phyloP scores from a whole-genome alignment of 2,329 filamentous ascomycete species.

The Colletotrichum melonis region DNA sequence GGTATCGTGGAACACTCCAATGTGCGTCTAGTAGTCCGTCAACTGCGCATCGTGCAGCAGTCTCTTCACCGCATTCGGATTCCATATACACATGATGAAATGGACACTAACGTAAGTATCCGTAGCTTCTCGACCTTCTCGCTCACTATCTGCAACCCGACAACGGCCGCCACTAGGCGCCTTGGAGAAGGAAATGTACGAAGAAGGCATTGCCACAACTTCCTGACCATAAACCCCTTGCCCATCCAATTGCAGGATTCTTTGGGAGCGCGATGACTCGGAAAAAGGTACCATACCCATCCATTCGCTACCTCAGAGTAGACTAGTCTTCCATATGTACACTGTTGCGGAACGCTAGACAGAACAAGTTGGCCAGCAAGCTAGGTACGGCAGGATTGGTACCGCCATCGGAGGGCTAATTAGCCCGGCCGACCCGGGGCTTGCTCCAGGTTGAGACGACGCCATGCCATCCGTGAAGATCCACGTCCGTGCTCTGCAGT shows the following conservation, averaged over 20 bases:
- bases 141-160: not conserved
- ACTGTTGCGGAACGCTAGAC: not conserved
- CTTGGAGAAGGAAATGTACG: not conserved
- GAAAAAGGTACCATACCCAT: not conserved
- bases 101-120: not conserved
- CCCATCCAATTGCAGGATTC: not conserved
- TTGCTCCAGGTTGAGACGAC: slow-evolving; percentile 31
- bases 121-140: not conserved
- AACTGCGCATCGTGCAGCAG: not conserved
- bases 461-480: slow-evolving; percentile 26
- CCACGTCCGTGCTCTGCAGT: slow-evolving; percentile 19
- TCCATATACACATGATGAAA: not conserved
- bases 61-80: not conserved
- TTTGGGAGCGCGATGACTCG: not conserved
- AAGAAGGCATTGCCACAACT: not conserved
- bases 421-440: slow-evolving; percentile 30
- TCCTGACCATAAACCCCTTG: not conserved
- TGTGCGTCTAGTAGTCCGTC: slow-evolving; percentile 23
- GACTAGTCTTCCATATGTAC: not conserved
- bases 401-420: slow-evolving; percentile 31
- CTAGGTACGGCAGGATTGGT: slow-evolving; percentile 1
- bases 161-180: slow-evolving; percentile 12
- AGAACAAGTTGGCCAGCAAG: not conserved
- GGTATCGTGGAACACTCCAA: slow-evolving; percentile 23
- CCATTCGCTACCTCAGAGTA: not conserved